phyloP scores from a whole-genome alignment of 2,329 filamentous ascomycete species.

The Dryadomyces quercus-mongolicae region DNA sequence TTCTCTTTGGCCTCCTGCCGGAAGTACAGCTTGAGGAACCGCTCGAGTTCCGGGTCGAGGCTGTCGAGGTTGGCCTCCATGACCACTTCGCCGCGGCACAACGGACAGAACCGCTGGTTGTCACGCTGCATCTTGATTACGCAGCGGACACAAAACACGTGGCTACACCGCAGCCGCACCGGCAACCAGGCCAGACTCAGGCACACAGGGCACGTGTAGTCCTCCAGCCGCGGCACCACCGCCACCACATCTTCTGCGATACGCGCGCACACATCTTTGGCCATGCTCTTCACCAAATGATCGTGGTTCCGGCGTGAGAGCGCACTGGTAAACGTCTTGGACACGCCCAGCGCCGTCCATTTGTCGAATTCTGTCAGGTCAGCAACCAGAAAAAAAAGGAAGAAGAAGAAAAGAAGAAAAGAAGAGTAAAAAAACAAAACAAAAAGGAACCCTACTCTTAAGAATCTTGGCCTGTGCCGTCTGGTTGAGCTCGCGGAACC shows the following conservation, averaged over 20 bases:
- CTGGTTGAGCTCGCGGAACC: conserved; percentile 76
- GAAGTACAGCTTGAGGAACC: conserved; percentile 65
- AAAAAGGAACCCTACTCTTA: conserved; percentile 50
- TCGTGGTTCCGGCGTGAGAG: conserved; percentile 50
- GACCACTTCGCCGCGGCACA: conserved; percentile 63
- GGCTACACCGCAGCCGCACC: conserved; percentile 61
- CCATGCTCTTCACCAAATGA: conserved; percentile 53
- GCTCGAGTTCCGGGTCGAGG: conserved; percentile 55
- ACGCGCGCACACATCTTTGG: conserved; percentile 63
- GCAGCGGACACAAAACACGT: conserved; percentile 76
- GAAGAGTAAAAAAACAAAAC: too few species aligned
- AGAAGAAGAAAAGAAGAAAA: too few species aligned
- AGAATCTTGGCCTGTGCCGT: conserved; percentile 71
- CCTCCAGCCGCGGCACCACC: conserved; percentile 69
- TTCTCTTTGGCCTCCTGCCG: conserved; percentile 57
- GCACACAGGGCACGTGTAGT: conserved; percentile 75
- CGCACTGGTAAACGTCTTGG: conserved; percentile 46
- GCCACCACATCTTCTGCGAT: conserved; percentile 61
- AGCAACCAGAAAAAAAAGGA: neutral
- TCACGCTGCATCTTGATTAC: conserved; percentile 67
- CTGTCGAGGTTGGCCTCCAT: conserved; percentile 59
- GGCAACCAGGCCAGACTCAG: conserved; percentile 70
- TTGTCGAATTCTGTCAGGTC: conserved; percentile 66
- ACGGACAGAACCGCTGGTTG: conserved; percentile 56
- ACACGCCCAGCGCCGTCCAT: conserved; percentile 60